Base-by-base conservation (phyloP, 495 filamentous ascomycete genomes). In the Aspergillus ostianus region DNA sequence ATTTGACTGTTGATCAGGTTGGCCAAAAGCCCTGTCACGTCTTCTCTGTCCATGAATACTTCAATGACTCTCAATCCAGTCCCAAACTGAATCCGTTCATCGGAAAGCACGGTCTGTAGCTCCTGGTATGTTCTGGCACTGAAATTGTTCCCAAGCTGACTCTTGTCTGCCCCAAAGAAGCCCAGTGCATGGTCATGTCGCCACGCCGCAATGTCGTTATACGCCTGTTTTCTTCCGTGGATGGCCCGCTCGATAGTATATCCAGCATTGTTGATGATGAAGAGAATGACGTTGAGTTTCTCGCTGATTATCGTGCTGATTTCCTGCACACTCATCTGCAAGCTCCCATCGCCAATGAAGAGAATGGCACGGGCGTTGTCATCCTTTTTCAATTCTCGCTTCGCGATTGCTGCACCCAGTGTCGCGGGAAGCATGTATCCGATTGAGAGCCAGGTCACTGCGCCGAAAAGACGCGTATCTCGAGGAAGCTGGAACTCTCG, bases 251-350 rank as follows among this genome's bases (percentile, higher is more conserved):
- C 88, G 62, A 90, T 90, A 2, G 88, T 90, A 73, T 83, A 91
- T 10, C 88, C 88, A n/a, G 85, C 82, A 63, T 91, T 91, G 71
- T 87, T 86, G 61, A 90, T 85, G 49, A 90, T 84, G 67, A 88
- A 87, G 62, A 94, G 85, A 55, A 89, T 87, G 19, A 90, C 79
- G 52, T 88, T 80, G 30, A 95, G 69, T 17, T 79, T 77, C 57
- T 88, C 80, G 10, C 83, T 80, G 51, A 95, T 81, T 76, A 93
- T 91, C 18, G 89, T 90, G 64, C 84, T 84, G 55, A 95, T 76
- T 66, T 92, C 90, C 69, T 94, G 91, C 3, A 78, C 86, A 0
- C 89, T 91, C 53, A 93, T 79, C 66, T 95, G 90, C 61, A 94
- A 80, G 61, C 84, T 87, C 19, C 91, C 91, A 62, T 95, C 91